Evolutionary conservation across 768 basidiomycete species (phyloP), one percentile per base, ranked within the genome.

Genomic region (Russula sp.): DNA sequence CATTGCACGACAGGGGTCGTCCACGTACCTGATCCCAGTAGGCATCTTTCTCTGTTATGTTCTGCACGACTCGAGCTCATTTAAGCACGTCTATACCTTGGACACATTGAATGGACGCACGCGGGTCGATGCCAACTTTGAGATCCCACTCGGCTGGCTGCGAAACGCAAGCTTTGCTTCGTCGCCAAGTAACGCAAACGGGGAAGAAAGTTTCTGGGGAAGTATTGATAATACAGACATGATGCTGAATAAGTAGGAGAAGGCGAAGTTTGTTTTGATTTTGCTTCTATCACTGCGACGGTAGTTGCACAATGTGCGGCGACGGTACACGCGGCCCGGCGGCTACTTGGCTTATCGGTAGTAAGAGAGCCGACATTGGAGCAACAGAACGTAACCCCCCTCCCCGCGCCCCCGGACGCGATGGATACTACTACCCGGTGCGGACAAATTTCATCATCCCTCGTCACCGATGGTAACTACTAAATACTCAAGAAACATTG

Each of bases 121-220:
- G 68, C 92, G 83, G 37, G 80, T 81, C 14, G 84, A 79, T 53
- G 84, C 81, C 48, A 97, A 74, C 71, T 91, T 89, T 54, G 84
- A 79, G 55, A 97, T 86, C 18, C 94, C 94, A 48, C 81, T 80
- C 0, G 90, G 84, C 63, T 89, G 89, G 68, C 86, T 90, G 45
- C 91, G 85, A 73, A 97, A 97, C 11, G 87, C 85, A 18, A 97
- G 84, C 74, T 95, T 95, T 52, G 91, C 86, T 71, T 94, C 90
- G 71, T 96, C 93, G 6, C 86, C 87, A 39, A 93, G 73, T 20
- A 92, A 72, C n/a, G 86, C 84, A 72, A 92, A 86, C 14, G 89
- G 88, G 16, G 86, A 84, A 11, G 84, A 82, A 55, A 92, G 78
- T 68, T 81, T 85, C 70, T 84, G 86, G 11, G 89, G 89, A 59